These are phyloP conservation scores for Sporisorium graminicola DNA, from an alignment of 1,284 basidiomycete genomes.

Conservation along the genomic window DNA sequence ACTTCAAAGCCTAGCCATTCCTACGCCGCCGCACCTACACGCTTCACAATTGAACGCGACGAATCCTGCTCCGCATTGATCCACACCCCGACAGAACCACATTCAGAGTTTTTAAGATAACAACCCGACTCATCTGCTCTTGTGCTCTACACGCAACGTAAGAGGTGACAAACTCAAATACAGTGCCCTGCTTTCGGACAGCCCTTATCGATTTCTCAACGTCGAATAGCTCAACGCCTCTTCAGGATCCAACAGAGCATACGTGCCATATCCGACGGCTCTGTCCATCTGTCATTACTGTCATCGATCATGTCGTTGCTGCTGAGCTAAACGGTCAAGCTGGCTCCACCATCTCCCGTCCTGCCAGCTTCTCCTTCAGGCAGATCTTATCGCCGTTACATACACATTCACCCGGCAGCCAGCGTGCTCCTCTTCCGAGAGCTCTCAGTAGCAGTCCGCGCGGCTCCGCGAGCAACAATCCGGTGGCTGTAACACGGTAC, in stretches of 20 bases:
- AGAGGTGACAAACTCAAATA: no score
- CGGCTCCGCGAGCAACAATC: neutral
- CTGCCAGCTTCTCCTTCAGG: neutral
- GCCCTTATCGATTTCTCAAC: neutral
- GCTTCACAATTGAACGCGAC: neutral
- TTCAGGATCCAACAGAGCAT: neutral
- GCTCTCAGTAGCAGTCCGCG: neutral
- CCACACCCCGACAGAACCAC: neutral
- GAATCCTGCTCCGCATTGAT: neutral
- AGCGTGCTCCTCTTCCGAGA: neutral
- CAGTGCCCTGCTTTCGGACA: neutral
- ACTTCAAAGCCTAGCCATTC: neutral
- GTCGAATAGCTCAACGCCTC: neutral
- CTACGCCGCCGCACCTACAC: neutral
- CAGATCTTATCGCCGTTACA: no score
- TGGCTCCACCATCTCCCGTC: neutral
- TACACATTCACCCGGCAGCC: neutral
- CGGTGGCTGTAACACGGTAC: neutral
- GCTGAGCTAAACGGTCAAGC: neutral
- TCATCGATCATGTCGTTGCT: conserved; percentile 10
- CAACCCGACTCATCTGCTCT: neutral
- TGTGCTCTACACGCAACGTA: neutral
- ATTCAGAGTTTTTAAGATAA: neutral
- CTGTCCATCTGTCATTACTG: neutral
- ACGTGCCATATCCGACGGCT: neutral